Conservation (phyloP, 2,329 filamentous ascomycete genomes). For the Acrocalymma vagum region DNA sequence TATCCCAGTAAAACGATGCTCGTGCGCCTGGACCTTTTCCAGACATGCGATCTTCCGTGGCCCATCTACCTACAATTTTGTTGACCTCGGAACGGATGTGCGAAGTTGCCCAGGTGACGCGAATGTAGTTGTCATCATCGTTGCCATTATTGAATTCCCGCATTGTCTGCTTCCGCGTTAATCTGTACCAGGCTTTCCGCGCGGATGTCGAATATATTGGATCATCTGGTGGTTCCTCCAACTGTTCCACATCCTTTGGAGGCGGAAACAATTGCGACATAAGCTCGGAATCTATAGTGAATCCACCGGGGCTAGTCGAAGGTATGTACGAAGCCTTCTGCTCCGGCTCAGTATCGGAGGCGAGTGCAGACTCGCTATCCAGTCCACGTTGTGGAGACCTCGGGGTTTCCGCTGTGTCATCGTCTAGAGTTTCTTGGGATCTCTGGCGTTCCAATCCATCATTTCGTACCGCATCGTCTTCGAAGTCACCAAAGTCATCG, state of each 20-base stretch:
- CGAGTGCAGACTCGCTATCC: too few relatives aligned
- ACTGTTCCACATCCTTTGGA: conserved; percentile 7
- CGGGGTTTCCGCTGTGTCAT: too few relatives aligned
- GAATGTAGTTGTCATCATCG: conserved; percentile 46
- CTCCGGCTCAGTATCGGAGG: too few relatives aligned
- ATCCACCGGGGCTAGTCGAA: neutral
- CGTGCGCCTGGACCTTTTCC: conserved; percentile 43
- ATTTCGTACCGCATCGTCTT: conserved; percentile 13
- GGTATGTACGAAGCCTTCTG: too few relatives aligned
- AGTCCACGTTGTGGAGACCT: too few relatives aligned
- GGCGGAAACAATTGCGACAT: conserved; percentile 38
- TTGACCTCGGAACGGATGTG: conserved; percentile 40
- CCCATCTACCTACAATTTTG: conserved; percentile 46
- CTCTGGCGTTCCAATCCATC: too few relatives aligned
- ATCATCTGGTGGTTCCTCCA: conserved; percentile 32
- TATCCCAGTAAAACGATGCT: conserved; percentile 50
- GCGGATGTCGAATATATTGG: conserved; percentile 43
- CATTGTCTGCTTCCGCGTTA: conserved; percentile 49
- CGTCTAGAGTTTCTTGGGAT: too few relatives aligned
- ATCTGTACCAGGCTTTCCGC: conserved; percentile 50
- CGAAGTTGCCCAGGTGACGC: conserved; percentile 47
- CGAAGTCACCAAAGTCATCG: conserved; percentile 30
- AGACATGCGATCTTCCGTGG: conserved; percentile 46
- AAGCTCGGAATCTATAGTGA: conserved; percentile 25
- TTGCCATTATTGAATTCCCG: conserved; percentile 46